Evolutionary conservation across 306 rosid genomes (phyloP).

Genomic region (Malus domestica): DNA sequence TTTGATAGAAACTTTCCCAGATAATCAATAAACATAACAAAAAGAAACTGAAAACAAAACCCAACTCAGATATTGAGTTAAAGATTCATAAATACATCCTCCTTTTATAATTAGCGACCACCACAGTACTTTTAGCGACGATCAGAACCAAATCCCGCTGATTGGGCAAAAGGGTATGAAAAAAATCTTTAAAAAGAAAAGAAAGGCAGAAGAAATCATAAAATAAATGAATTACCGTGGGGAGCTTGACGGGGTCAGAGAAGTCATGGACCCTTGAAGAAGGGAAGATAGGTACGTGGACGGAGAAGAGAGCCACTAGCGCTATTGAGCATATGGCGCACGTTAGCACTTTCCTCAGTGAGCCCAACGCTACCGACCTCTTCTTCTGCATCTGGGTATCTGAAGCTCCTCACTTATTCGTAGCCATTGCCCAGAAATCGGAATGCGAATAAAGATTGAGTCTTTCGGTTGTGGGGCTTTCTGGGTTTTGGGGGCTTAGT

Average conservation of each 20-base stretch:
- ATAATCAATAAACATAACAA: neutral
- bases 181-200: neutral
- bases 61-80: neutral
- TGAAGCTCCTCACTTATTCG: neutral
- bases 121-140: neutral
- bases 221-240: conserved; percentile 37
- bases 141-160: neutral
- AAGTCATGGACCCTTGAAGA: conserved; percentile 46
- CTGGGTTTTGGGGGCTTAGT: neutral
- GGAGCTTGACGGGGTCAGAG: conserved; percentile 52
- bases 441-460: neutral
- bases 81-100: neutral
- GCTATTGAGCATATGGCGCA: conserved; percentile 54
- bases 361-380: conserved; percentile 27
- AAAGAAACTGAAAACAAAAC: neutral
- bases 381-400: conserved; percentile 59
- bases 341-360: conserved; percentile 55
- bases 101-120: neutral
- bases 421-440: neutral
- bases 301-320: conserved; percentile 46
- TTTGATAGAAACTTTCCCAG: neutral
- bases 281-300: conserved; percentile 53
- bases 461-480: neutral
- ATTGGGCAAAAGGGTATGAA: neutral
- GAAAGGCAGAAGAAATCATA: neutral